A percentile compares a stretch with the other conserved stretches of the same genome.
phyloP scores from a whole-genome alignment of 2,329 filamentous ascomycete genomes.

The Cladosporium halotolerans region DNA sequence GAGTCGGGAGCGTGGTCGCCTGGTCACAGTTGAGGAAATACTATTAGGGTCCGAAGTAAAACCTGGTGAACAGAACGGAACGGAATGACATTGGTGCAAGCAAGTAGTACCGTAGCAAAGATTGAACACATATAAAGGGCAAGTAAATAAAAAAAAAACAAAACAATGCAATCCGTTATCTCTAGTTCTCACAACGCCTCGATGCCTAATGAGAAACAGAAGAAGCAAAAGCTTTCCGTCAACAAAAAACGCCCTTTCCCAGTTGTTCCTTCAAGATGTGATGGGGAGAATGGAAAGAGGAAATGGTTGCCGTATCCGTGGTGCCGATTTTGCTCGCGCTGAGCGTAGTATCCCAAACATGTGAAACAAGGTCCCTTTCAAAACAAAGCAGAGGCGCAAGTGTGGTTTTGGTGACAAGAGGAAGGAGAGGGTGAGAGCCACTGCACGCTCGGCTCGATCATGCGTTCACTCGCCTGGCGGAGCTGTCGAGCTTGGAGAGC shows the following conservation, averaged over 20 bases:
- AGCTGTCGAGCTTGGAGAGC: constrained; percentile 26
- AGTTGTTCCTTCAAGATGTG: too few species aligned
- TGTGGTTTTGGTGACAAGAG: background rate
- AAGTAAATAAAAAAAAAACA: background rate
- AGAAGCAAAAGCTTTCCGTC: background rate
- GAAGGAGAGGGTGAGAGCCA: background rate
- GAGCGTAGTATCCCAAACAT: background rate
- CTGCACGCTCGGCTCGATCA: background rate
- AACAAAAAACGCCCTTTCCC: too few species aligned
- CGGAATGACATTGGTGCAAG: too few species aligned
- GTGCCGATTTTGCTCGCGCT: background rate
- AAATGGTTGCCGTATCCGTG: background rate
- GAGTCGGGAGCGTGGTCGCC: too few species aligned
- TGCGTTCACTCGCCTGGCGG: constrained; percentile 16
- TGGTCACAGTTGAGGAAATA: too few species aligned
- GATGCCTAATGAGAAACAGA: background rate
- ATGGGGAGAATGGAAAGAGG: background rate
- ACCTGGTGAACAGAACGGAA: too few species aligned
- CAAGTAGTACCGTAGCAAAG: too few species aligned
- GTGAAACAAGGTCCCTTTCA: background rate
- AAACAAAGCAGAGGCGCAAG: background rate
- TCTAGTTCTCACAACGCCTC: background rate
- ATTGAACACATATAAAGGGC: too few species aligned
- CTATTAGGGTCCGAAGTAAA: too few species aligned
- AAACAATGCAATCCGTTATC: constrained; percentile 1